These are phyloP conservation scores for Xylaria sp. DNA, from an alignment of 2,329 filamentous ascomycete genomes.

Conservation along the genomic window DNA sequence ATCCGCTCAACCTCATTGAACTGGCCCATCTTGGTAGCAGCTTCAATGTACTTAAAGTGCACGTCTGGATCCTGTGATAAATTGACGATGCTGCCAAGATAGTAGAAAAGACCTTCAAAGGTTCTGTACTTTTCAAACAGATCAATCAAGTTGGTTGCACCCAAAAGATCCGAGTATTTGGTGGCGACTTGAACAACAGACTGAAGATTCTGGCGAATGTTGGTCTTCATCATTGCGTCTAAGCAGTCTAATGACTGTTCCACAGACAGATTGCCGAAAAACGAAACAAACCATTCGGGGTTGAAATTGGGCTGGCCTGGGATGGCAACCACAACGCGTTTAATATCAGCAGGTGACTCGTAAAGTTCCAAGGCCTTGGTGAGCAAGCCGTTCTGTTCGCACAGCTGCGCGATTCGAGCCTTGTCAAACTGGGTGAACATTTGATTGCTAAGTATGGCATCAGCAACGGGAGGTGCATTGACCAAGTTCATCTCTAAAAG, in stretches of 20 bases:
- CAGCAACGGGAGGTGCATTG: constrained; percentile 96
- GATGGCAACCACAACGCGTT: constrained; percentile 88
- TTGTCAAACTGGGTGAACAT: constrained; percentile 99
- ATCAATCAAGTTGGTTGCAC: constrained; percentile 87
- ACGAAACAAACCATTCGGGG: constrained; percentile 89
- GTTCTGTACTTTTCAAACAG: constrained; percentile 98
- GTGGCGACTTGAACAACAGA: constrained; percentile 95
- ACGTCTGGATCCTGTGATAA: constrained; percentile 95
- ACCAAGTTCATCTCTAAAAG: constrained; percentile 97
- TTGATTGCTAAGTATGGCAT: constrained; percentile 96
- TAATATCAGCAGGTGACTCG: constrained; percentile 88
- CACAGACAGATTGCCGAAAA: constrained; percentile 93
- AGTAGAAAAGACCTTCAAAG: constrained; percentile 96
- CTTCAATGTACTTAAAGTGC: constrained; percentile 99
- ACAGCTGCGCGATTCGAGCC: constrained; percentile 85
- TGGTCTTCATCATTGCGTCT: constrained; percentile 94
- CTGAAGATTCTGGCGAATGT: constrained; percentile 97
- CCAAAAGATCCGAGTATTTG: constrained; percentile 96
- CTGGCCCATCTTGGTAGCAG: constrained; percentile 92
- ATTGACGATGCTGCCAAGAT: constrained; percentile 97
- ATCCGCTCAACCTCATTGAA: constrained; percentile 97
- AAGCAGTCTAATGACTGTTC: constrained; percentile 95
- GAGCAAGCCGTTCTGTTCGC: constrained; percentile 89
- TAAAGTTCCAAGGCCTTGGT: constrained; percentile 94
- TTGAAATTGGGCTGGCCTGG: constrained; percentile 85